Percentiles rank a stretch among this genome's conserved stretches.
phyloP scores from a whole-genome alignment of 2,329 filamentous ascomycete species.

The Diplocarpon rosae region DNA sequence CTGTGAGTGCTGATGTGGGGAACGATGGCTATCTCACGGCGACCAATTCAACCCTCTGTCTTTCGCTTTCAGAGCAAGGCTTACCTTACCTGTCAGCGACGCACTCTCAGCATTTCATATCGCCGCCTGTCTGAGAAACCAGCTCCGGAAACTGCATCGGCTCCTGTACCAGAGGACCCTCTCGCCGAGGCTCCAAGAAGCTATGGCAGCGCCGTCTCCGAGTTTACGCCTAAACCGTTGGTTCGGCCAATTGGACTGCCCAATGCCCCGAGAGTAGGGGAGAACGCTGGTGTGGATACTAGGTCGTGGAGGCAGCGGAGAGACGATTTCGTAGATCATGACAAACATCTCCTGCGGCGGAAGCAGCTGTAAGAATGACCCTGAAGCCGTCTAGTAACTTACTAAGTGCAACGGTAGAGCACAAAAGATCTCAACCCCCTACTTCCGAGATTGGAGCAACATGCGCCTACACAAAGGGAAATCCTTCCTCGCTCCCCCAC shows the following conservation, averaged over 20 bases:
- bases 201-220: slow-evolving; percentile 43
- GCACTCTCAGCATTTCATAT: slow-evolving; percentile 37
- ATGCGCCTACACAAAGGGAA: slow-evolving; percentile 78
- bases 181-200: slow-evolving; percentile 47
- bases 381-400: not conserved
- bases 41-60: slow-evolving; percentile 12
- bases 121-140: slow-evolving; percentile 26
- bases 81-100: slow-evolving; percentile 42
- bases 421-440: slow-evolving; percentile 69
- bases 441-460: slow-evolving; percentile 93
- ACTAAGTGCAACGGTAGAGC: slow-evolving; percentile 39
- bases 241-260: slow-evolving; percentile 72
- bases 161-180: slow-evolving; percentile 30
- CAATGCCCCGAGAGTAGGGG: slow-evolving; percentile 59
- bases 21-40: slow-evolving; percentile 22
- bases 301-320: slow-evolving; percentile 57
- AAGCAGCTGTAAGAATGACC: slow-evolving; percentile 51
- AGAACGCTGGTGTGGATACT: slow-evolving; percentile 69
- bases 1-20: not conserved
- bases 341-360: slow-evolving; percentile 69
- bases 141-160: slow-evolving; percentile 8
- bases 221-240: slow-evolving; percentile 49
- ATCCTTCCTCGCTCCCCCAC: slow-evolving; percentile 74
- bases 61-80: slow-evolving; percentile 24
- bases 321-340: slow-evolving; percentile 74